phyloP scores from a whole-genome alignment of 1,139 yeast genomes.

The Sporopachydermia cereana region DNA sequence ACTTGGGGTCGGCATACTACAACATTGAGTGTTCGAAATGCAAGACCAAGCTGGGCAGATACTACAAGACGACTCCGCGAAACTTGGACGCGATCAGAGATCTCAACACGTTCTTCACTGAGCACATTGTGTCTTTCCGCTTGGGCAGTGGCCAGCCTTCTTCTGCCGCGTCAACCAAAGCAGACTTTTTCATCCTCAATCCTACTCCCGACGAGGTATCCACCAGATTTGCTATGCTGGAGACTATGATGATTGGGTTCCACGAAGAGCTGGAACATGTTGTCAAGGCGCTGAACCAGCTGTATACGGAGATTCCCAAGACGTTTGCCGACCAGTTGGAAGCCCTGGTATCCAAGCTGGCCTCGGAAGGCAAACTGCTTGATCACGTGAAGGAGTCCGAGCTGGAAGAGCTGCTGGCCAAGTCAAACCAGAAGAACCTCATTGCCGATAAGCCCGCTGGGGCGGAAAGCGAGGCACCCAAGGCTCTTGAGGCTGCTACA shows the following conservation, averaged over 20 bases:
- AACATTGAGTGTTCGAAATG: slow-evolving; percentile 12
- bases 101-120: slow-evolving; percentile 11
- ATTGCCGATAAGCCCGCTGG: not conserved
- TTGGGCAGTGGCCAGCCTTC: slow-evolving; percentile 7
- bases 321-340: slow-evolving; percentile 11
- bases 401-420: not conserved
- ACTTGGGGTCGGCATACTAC: slow-evolving; percentile 12
- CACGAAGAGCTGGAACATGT: slow-evolving; percentile 6
- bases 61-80: slow-evolving; percentile 12
- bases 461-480: not conserved
- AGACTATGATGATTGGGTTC: slow-evolving; percentile 10
- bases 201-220: slow-evolving; percentile 13
- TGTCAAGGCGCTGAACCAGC: not conserved
- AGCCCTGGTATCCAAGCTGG: slow-evolving; percentile 6
- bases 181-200: slow-evolving; percentile 8
- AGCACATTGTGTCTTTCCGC: not conserved
- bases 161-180: slow-evolving; percentile 9
- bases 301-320: slow-evolving; percentile 6
- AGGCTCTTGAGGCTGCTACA: not conserved
- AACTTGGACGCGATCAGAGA: slow-evolving; percentile 12
- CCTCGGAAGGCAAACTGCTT: slow-evolving; percentile 1
- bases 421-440: not conserved
- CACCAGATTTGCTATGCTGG: slow-evolving; percentile 12
- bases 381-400: not conserved
- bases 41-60: slow-evolving; percentile 11